Conservation (phyloP, 257 asterid genomes). For the Verbascum thapsus region DNA sequence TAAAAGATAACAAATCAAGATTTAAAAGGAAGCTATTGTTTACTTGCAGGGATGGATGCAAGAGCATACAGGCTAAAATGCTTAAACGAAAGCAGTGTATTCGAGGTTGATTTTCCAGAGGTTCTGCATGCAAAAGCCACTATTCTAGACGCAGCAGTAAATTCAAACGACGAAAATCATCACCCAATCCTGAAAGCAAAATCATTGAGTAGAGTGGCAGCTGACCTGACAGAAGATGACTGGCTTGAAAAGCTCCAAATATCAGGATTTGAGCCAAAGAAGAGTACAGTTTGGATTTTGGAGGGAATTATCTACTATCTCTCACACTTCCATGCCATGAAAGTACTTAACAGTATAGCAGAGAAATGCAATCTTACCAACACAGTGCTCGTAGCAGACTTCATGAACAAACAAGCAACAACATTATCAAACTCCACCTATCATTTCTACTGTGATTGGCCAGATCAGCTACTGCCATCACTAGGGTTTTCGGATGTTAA, state of each 20-base stretch:
- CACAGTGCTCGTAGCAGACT: conserved; percentile 89
- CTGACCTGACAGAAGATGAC: conserved; percentile 78
- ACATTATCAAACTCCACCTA: conserved; percentile 69
- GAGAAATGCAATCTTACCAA: conserved; percentile 59
- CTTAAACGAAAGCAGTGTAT: conserved; percentile 75
- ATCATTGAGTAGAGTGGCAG: conserved; percentile 82
- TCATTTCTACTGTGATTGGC: conserved; percentile 92
- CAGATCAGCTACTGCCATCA: conserved; percentile 81
- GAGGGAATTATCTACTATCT: conserved; percentile 93
- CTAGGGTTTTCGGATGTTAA: conserved; percentile 85
- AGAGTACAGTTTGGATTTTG: conserved; percentile 78
- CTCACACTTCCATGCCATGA: conserved; percentile 67
- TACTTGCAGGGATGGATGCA: conserved; percentile 91
- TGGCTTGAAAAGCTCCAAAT: conserved; percentile 88
- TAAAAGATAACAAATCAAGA: neutral
- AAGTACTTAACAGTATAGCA: conserved; percentile 69
- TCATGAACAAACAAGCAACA: conserved; percentile 97
- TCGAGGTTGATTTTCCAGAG: conserved; percentile 89
- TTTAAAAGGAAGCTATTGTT: conserved; percentile 28
- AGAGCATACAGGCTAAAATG: conserved; percentile 85
- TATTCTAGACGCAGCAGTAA: conserved; percentile 69
- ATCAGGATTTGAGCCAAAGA: conserved; percentile 73
- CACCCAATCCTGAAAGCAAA: conserved; percentile 66
- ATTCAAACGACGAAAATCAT: conserved; percentile 54
- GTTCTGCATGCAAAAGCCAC: conserved; percentile 73